Evolutionary conservation across 139 green algal genomes (phyloP).

Genomic region (Chlorella sp.): DNA sequence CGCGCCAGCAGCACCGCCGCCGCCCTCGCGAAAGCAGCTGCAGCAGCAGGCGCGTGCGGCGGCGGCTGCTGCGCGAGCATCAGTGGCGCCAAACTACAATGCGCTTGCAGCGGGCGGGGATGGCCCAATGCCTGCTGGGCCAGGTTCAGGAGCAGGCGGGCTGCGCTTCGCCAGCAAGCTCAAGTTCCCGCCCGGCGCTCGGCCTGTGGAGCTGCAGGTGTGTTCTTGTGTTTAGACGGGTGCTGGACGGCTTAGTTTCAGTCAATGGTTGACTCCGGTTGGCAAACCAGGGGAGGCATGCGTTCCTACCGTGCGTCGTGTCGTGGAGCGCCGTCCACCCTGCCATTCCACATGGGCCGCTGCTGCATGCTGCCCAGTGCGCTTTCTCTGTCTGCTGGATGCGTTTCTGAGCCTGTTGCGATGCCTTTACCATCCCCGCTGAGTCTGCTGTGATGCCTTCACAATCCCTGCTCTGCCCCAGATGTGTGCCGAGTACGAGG

Average conservation of each 20-base stretch:
- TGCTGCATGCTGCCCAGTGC: too few relatives aligned
- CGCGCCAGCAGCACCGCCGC: neutral
- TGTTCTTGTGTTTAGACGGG: neutral
- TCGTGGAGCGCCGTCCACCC: too few relatives aligned
- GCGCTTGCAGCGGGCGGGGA: neutral
- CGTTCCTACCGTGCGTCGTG: too few relatives aligned
- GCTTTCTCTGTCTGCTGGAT: too few relatives aligned
- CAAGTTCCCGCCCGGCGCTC: neutral
- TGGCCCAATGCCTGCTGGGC: neutral
- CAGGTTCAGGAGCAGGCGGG: neutral
- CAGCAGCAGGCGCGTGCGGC: neutral
- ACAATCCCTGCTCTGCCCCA: too few relatives aligned
- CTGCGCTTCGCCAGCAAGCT: neutral
- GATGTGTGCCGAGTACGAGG: conserved; percentile 2
- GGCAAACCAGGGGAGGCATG: too few relatives aligned
- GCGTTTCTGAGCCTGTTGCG: too few relatives aligned
- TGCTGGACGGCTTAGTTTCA: neutral
- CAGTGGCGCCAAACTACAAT: neutral
- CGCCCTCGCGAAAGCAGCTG: neutral
- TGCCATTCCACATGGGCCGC: too few relatives aligned
- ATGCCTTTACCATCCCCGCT: too few relatives aligned
- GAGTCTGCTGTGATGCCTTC: too few relatives aligned
- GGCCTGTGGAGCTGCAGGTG: conserved; percentile 16
- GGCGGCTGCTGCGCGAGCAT: neutral
- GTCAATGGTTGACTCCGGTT: neutral